phyloP scores from a whole-genome alignment of 2,329 filamentous ascomycete genomes.

The Cytospora piceae region DNA sequence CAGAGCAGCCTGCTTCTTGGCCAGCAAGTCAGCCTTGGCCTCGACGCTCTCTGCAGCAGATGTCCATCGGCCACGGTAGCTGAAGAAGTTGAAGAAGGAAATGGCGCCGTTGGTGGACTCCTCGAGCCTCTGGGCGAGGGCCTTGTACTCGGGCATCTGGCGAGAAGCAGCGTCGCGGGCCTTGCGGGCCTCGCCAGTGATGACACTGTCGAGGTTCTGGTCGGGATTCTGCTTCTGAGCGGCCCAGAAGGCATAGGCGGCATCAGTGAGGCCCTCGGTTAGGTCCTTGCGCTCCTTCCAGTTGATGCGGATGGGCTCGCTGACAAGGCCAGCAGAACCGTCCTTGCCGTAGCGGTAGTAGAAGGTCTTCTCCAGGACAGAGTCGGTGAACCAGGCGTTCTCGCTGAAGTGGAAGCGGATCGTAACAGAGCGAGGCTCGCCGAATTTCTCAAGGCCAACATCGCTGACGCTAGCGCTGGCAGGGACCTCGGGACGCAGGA shows the following conservation, averaged over 20 bases:
- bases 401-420: slow-evolving; percentile 59
- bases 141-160: slow-evolving; percentile 56
- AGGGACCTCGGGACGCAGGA: slow-evolving; percentile 49
- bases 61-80: slow-evolving; percentile 63
- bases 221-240: slow-evolving; percentile 51
- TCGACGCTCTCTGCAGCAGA: slow-evolving; percentile 63
- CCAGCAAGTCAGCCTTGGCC: slow-evolving; percentile 47
- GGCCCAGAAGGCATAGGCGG: slow-evolving; percentile 59
- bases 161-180: slow-evolving; percentile 23
- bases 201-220: slow-evolving; percentile 33
- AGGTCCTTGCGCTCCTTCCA: slow-evolving; percentile 69
- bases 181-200: slow-evolving; percentile 30
- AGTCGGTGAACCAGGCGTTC: slow-evolving; percentile 66
- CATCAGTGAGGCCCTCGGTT: slow-evolving; percentile 65
- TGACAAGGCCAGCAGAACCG: slow-evolving; percentile 52
- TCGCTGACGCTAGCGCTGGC: slow-evolving; percentile 38
- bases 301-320: slow-evolving; percentile 67
- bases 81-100: slow-evolving; percentile 75
- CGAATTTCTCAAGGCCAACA: slow-evolving; percentile 42
- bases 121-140: slow-evolving; percentile 57
- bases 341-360: slow-evolving; percentile 63
- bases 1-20: slow-evolving; percentile 37
- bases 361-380: slow-evolving; percentile 67
- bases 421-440: slow-evolving; percentile 66
- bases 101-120: slow-evolving; percentile 40